Conservation (phyloP, 2,329 filamentous ascomycete genomes). For the Diaporthe sp. region DNA sequence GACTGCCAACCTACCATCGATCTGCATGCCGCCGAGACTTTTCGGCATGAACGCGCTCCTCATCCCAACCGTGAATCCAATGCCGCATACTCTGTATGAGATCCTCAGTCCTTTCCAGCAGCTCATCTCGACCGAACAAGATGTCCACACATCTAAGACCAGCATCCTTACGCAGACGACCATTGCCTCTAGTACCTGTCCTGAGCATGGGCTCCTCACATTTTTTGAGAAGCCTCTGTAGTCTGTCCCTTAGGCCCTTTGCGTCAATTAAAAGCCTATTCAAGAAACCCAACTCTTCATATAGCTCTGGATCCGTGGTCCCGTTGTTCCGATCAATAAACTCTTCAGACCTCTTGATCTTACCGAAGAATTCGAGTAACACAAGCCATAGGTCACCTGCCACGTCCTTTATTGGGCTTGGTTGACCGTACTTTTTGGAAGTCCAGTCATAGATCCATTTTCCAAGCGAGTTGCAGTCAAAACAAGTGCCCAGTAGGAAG, state of each 20-base stretch:
- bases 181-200: constrained; percentile 93
- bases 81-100: constrained; percentile 89
- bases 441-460: background rate
- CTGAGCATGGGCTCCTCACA: constrained; percentile 67
- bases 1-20: too few species aligned
- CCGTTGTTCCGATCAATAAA: constrained; percentile 78
- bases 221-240: constrained; percentile 74
- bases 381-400: background rate
- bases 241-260: constrained; percentile 85
- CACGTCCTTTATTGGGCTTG: background rate
- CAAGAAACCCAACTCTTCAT: constrained; percentile 82
- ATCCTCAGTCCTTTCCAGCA: constrained; percentile 89
- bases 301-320: constrained; percentile 45
- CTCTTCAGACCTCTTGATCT: constrained; percentile 91
- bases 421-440: background rate
- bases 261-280: constrained; percentile 91
- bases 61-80: constrained; percentile 92
- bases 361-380: constrained; percentile 87
- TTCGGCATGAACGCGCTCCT: too few species aligned
- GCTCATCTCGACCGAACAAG: constrained; percentile 91
- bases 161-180: constrained; percentile 90
- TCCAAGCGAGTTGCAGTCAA: background rate
- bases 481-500: background rate
- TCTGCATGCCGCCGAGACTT: too few species aligned
- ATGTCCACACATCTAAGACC: constrained; percentile 96